Base-by-base conservation (phyloP, 2,329 filamentous ascomycete genomes). In the Phyllachora maydis region DNA sequence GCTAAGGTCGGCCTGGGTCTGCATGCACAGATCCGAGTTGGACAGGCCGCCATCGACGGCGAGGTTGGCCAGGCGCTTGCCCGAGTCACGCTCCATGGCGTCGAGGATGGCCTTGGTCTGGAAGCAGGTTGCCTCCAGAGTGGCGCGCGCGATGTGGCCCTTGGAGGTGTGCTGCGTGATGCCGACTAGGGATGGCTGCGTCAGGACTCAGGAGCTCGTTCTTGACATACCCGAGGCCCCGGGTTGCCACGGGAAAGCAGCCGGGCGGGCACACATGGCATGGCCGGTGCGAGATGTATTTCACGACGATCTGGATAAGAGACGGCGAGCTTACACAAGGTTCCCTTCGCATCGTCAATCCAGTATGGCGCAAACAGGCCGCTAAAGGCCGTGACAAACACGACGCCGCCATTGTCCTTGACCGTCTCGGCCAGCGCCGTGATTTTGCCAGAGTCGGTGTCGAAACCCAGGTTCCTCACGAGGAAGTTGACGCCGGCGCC, bases 361-460 rank as follows among this genome's bases (percentile, higher is more conserved):
- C 82, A 92, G 47, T 92, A 91, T 0, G 82, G 82, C 1, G 82
- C 82, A 42, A 91, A 91, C 3, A 92, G 60, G 25, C 82, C 82
- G 45, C 74, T 82, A 43, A 92, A 92, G 2, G 82, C 82, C 3
- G 82, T 91, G 29, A 92, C 82, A 37, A 92, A 71, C 11, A 83
- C 66, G 26, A 82, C 73, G 6, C 82, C 82, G 26, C 81, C 82
- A 30, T 75, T 90, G 44, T 91, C 74, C 3, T 50, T 36, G 6
- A 67, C 61, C 0, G 50, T 54, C 36, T 50, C 47, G 15, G 61
- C 62, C 16, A 68, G 45, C 24, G 50, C 46, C 12, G 52, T 58
- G 26, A 66, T 55, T 28, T 56, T 47, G 28, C 47, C 47, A 3
- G 60, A 51, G 26, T 55, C 46, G 4, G 52, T 45, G 38, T 68